Base-by-base conservation (phyloP, 805 yeast genomes). In the Tetrapisispora taiwanensis region DNA sequence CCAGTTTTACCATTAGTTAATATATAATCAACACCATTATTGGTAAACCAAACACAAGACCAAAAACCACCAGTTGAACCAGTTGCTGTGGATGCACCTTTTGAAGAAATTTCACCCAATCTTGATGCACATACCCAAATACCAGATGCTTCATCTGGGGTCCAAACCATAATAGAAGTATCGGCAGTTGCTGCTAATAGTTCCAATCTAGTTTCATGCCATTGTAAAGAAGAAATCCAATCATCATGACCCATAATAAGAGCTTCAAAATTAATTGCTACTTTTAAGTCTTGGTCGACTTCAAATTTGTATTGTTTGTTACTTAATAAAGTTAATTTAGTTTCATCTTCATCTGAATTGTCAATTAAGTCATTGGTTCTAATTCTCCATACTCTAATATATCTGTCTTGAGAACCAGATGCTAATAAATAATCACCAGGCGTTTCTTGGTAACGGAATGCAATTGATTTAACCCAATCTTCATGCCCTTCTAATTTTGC, bases 61-160 rank as follows among this genome's bases (percentile, higher is more conserved):
- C 81, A 78, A 53, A 79, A 78, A 7, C 84, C 84, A 56, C 85
- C 85, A 6, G 81, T 79, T 0, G 98, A 83, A 7, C 99, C 99
- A 0, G 98, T 92, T 4, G 98, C 98, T 0, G 98, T 88, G 4
- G 95, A 84, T 0, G 99, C 96, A 55, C 99, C 99, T 64, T 92
- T 90, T 41, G 88, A 83, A 36, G 95, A 82, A 48, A 92, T 72
- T 54, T 94, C 97, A 38, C 99, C 99, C 17, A 92, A 67, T 52
- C 97, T 70, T 17, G 80, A 69, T 8, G 73, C 72, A 42, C 94
- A 83, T 18, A 84, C 71, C 98, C 98, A 92, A 39, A 92, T 80
- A 3, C 96, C 96, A 6, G 95, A 84, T 2, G 75, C 71, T 38
- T 67, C 69, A 62, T 90, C 97, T 49, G 95, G 90, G 56, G 81